These are phyloP conservation scores for Tirmania nivea DNA, from an alignment of 495 filamentous ascomycete genomes.

Conservation along the genomic window DNA sequence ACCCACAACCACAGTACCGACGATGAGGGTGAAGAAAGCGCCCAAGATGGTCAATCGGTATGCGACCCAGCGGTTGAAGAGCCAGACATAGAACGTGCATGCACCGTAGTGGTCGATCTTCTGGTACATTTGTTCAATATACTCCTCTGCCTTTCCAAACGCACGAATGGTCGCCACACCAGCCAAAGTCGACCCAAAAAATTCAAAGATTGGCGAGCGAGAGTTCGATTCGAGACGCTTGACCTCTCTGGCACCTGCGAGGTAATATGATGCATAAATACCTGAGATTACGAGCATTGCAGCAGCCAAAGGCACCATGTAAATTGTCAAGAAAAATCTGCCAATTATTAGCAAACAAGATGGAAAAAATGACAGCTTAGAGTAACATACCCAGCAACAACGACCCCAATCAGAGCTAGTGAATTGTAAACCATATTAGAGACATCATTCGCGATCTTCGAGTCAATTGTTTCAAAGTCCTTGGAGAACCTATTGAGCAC, in stretches of 20 bases:
- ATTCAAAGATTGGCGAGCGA: conserved; percentile 58
- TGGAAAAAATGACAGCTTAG: not conserved
- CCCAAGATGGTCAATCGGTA: conserved; percentile 50
- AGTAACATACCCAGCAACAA: conserved; percentile 29
- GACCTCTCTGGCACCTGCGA: conserved; percentile 48
- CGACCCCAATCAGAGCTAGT: conserved; percentile 33
- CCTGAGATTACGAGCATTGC: conserved; percentile 34
- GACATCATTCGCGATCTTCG: conserved; percentile 36
- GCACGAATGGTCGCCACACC: conserved; percentile 59
- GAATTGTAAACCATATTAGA: conserved; percentile 31
- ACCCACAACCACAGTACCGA: conserved; percentile 41
- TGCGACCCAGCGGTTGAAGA: conserved; percentile 54
- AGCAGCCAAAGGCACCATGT: conserved; percentile 35
- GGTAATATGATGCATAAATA: conserved; percentile 35
- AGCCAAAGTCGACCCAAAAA: conserved; percentile 45
- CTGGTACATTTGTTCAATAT: conserved; percentile 41
- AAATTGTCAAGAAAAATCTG: conserved; percentile 2
- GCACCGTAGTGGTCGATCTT: conserved; percentile 42
- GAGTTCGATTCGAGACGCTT: conserved; percentile 54
- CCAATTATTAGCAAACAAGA: no score
- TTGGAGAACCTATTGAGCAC: conserved; percentile 62
- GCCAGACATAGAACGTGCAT: conserved; percentile 43
- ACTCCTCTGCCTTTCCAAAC: conserved; percentile 41
- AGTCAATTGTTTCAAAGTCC: conserved; percentile 54
- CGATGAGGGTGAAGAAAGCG: conserved; percentile 42